These are phyloP conservation scores for Gypsophila paniculata DNA, from an alignment of 179 eudicot species.

Conservation along the genomic window DNA sequence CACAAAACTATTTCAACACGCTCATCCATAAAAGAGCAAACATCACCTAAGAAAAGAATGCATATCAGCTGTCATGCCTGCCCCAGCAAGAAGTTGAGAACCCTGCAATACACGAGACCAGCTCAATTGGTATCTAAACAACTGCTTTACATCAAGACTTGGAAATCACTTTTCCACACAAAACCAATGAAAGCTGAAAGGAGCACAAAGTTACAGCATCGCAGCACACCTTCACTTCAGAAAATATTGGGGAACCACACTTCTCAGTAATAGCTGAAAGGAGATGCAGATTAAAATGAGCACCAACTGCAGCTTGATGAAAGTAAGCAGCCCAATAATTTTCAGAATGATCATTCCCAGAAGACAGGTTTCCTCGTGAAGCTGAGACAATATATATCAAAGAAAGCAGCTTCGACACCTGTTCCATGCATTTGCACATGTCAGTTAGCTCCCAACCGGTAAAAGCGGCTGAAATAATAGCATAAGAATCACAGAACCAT, in stretches of 20 bases:
- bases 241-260: constrained; percentile 24
- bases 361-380: constrained; percentile 33
- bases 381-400: constrained; percentile 54
- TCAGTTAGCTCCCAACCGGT: neutral
- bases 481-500: neutral
- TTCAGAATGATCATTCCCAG: constrained; percentile 39
- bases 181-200: neutral
- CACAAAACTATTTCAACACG: neutral
- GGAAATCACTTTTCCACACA: neutral
- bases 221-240: constrained; percentile 44
- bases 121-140: neutral
- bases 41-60: constrained; percentile 41
- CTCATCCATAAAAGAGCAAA: neutral
- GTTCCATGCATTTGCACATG: constrained; percentile 20
- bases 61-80: constrained; percentile 24
- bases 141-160: neutral
- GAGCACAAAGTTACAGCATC: neutral
- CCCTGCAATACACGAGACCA: constrained; percentile 30
- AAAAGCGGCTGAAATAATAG: neutral
- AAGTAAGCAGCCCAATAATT: constrained; percentile 82
- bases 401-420: constrained; percentile 84
- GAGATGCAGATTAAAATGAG: constrained; percentile 53
- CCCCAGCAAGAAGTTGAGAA: constrained; percentile 28
- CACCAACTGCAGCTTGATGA: constrained; percentile 90
- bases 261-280: constrained; percentile 36